Conservation (phyloP, 805 yeast species). For the Saccharomycopsis fibuligera region DNA sequence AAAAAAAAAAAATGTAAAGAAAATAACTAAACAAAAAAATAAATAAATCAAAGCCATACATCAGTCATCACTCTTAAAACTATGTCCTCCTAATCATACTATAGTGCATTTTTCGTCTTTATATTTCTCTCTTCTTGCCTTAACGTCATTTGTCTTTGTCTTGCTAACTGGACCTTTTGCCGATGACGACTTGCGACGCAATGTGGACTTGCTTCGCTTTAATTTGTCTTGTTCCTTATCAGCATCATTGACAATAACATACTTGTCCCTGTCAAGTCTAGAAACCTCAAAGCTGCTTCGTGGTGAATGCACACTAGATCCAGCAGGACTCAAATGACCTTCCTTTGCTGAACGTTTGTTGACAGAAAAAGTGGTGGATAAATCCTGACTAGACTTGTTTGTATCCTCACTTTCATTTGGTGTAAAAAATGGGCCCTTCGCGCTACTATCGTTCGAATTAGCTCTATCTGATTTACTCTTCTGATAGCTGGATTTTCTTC, state of each 20-base stretch:
- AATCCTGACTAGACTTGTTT: background rate
- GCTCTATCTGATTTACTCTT: background rate
- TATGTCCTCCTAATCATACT: no score
- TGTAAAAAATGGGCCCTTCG: no score
- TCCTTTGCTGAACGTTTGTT: background rate
- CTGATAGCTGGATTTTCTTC: background rate
- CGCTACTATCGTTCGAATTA: background rate
- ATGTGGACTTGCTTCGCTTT: background rate
- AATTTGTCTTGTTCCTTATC: background rate
- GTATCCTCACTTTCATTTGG: background rate
- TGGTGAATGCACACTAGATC: background rate
- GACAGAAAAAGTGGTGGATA: background rate
- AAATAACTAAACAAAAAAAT: no score
- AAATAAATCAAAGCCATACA: no score
- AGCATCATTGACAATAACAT: background rate
- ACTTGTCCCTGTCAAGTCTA: background rate
- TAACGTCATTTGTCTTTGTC: background rate
- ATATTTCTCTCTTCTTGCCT: slow-evolving; percentile 9
- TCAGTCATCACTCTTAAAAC: no score
- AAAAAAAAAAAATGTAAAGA: no score
- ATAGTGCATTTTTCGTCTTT: slow-evolving; percentile 17
- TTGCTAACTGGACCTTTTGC: no score
- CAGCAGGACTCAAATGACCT: background rate
- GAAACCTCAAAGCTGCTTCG: background rate
- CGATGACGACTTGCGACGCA: no score